These are phyloP conservation scores for Cotoneaster glaucophyllus DNA, from an alignment of 306 rosid genomes.

Conservation along the genomic window DNA sequence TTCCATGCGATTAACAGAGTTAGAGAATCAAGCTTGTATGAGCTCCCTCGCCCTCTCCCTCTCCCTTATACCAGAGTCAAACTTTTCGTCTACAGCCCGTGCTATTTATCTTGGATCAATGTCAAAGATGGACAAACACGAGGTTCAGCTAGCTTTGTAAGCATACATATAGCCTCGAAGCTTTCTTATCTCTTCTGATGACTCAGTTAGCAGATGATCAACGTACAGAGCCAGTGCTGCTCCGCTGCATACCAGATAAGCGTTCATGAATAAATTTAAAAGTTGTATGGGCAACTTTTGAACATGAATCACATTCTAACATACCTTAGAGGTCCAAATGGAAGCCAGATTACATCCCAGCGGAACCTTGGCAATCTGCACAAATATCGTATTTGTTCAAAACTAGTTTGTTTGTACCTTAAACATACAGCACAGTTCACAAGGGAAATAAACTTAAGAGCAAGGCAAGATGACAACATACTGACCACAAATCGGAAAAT, in stretches of 20 bases:
- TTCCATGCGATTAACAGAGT: background rate
- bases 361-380: slow-evolving; percentile 70
- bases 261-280: background rate
- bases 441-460: background rate
- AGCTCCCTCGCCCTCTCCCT: background rate
- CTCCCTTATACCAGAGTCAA: background rate
- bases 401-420: background rate
- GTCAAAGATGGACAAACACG: background rate
- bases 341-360: slow-evolving; percentile 92
- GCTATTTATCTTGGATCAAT: background rate
- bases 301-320: slow-evolving; percentile 7
- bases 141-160: slow-evolving; percentile 59
- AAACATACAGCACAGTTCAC: background rate
- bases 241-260: slow-evolving; percentile 45
- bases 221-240: slow-evolving; percentile 72
- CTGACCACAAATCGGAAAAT: background rate
- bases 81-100: background rate
- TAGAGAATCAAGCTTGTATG: background rate
- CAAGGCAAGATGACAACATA: background rate
- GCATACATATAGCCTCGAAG: slow-evolving; percentile 75
- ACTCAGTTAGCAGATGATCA: slow-evolving; percentile 62
- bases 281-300: background rate
- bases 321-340: slow-evolving; percentile 81
- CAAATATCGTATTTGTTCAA: background rate
- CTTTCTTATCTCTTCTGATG: slow-evolving; percentile 75